These are phyloP conservation scores for Chytriomyces confervae DNA, from an alignment of 192 early-diverging fungal species.

Conservation along the genomic window DNA sequence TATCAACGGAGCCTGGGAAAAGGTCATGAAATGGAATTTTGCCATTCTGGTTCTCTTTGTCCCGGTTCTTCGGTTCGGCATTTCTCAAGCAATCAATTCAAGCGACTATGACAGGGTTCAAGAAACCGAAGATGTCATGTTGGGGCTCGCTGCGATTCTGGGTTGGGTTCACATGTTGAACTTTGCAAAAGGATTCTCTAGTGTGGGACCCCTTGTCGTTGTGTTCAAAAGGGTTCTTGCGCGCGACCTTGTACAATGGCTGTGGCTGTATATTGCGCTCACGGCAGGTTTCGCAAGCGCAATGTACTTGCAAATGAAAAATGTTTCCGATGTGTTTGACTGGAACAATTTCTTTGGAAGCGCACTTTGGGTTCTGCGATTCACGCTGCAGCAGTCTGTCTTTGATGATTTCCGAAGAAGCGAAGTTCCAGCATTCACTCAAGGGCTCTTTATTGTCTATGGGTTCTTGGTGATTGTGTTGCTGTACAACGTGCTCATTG, in stretches of 20 bases:
- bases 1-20: conserved; percentile 11
- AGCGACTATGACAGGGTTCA: neutral
- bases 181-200: conserved; percentile 32
- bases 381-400: conserved; percentile 7
- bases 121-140: conserved; percentile 17
- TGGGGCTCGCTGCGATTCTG: conserved; percentile 28
- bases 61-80: conserved; percentile 18
- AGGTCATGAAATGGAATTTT: conserved; percentile 27
- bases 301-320: conserved; percentile 31
- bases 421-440: conserved; percentile 9
- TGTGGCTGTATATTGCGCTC: conserved; percentile 11
- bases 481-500: conserved; percentile 35
- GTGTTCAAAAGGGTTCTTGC: conserved; percentile 22
- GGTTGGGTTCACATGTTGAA: conserved; percentile 23
- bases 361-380: conserved; percentile 25
- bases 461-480: conserved; percentile 12
- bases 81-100: neutral
- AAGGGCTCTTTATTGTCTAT: conserved; percentile 23
- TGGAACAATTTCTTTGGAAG: conserved; percentile 22
- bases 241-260: conserved; percentile 17
- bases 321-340: neutral
- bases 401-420: conserved; percentile 23
- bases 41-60: neutral
- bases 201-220: conserved; percentile 22
- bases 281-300: conserved; percentile 18